A percentile compares a stretch with the other conserved stretches of the same genome.
Conservation (phyloP, 345 rosid genomes). For the Arabis alpina region DNA sequence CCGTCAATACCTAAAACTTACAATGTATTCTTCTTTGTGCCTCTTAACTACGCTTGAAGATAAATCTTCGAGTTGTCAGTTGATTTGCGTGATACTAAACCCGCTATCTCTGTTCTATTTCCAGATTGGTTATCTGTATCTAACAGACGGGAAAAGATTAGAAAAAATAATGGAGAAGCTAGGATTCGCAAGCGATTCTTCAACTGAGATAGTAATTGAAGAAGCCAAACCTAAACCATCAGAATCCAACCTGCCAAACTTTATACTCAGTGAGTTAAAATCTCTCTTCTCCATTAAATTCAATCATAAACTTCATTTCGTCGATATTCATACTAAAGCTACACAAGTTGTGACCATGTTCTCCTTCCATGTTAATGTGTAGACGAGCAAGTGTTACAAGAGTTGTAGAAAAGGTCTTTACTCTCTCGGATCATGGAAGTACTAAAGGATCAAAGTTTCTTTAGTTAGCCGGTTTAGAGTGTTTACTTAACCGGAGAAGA, state of each 20-base stretch:
- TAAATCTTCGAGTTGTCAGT: not conserved
- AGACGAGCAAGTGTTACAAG: constrained; percentile 33
- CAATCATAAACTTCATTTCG: not conserved
- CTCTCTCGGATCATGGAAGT: constrained; percentile 15
- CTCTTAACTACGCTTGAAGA: not conserved
- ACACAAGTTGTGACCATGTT: constrained; percentile 19
- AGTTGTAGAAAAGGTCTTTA: constrained; percentile 15
- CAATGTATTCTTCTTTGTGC: not conserved
- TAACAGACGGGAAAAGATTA: constrained; percentile 68
- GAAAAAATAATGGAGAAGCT: constrained; percentile 76
- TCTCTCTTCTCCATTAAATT: not conserved
- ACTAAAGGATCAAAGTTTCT: constrained; percentile 11
- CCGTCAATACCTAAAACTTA: not conserved
- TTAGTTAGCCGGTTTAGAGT: constrained; percentile 24
- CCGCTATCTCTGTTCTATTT: not conserved
- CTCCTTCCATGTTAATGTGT: constrained; percentile 11
- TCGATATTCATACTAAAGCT: not conserved
- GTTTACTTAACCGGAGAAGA: constrained; percentile 3
- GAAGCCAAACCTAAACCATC: constrained; percentile 47
- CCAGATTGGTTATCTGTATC: constrained; percentile 82
- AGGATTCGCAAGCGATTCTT: constrained; percentile 70
- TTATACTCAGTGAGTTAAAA: constrained; percentile 33
- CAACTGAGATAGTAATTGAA: constrained; percentile 50
- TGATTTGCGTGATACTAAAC: not conserved
- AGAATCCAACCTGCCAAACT: constrained; percentile 24